Conservation (phyloP, 495 filamentous ascomycete genomes). For the Melanomma pulvis-pyrius region DNA sequence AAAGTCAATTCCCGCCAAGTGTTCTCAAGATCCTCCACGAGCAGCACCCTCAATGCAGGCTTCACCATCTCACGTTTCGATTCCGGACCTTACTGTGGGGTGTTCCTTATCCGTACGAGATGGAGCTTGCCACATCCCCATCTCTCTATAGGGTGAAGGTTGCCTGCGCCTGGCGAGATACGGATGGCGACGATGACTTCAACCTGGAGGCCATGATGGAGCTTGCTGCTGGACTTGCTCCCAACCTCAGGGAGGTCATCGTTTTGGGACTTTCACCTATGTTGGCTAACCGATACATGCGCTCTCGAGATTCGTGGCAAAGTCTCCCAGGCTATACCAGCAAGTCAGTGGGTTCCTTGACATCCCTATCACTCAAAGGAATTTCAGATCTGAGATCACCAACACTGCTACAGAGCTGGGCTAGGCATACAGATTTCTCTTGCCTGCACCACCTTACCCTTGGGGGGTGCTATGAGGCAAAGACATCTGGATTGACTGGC, state of each 20-base stretch:
- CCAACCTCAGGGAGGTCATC: slow-evolving; percentile 26
- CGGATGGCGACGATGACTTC: slow-evolving; percentile 68
- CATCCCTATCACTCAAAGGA: slow-evolving; percentile 23
- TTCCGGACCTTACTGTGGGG: slow-evolving; percentile 28
- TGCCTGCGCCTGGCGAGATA: slow-evolving; percentile 43
- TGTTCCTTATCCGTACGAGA: slow-evolving; percentile 29
- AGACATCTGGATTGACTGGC: slow-evolving; percentile 8
- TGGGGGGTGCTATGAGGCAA: slow-evolving; percentile 6
- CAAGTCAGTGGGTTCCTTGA: slow-evolving; percentile 19
- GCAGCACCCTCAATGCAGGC: slow-evolving; percentile 28
- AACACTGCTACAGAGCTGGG: slow-evolving; percentile 20
- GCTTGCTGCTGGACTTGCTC: slow-evolving; percentile 29
- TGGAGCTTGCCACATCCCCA: slow-evolving; percentile 30
- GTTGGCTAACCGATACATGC: neutral
- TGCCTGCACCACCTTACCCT: slow-evolving; percentile 25
- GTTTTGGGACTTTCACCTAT: neutral
- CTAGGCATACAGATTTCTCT: slow-evolving; percentile 25
- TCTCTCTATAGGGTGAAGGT: slow-evolving; percentile 29
- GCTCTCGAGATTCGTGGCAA: slow-evolving; percentile 21
- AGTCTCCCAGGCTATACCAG: slow-evolving; percentile 25
- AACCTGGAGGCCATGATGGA: slow-evolving; percentile 68
- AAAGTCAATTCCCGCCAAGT: slow-evolving; percentile 29
- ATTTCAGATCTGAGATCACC: neutral
- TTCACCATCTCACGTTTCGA: slow-evolving; percentile 31
- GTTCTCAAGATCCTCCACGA: slow-evolving; percentile 26